Conservation (phyloP, 495 filamentous ascomycete genomes). For the Hypoxylon lenormandii region DNA sequence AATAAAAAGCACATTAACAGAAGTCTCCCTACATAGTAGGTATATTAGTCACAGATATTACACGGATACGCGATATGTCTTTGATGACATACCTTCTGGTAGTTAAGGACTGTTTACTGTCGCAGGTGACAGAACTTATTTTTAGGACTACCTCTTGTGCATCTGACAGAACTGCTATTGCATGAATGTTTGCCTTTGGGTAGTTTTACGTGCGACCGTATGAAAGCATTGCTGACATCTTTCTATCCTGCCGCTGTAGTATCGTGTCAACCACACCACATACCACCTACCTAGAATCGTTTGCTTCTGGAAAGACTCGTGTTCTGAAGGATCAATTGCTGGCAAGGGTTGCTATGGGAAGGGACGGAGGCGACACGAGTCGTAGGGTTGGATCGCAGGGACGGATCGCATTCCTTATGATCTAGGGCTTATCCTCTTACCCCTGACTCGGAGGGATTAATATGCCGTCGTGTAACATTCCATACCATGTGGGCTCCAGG, state of each 20-base stretch:
- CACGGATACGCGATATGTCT: neutral
- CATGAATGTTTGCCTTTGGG: conserved; percentile 16
- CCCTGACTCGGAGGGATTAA: conserved; percentile 50
- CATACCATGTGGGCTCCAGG: conserved; percentile 39
- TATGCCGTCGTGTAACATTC: conserved; percentile 44
- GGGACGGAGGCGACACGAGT: conserved; percentile 27
- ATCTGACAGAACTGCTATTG: conserved; percentile 22
- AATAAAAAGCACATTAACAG: conserved; percentile 13
- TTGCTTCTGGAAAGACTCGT: conserved; percentile 12
- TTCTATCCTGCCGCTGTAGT: conserved; percentile 5
- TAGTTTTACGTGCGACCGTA: conserved; percentile 7
- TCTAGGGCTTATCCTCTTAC: conserved; percentile 49
- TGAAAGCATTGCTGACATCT: conserved; percentile 33
- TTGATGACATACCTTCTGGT: neutral
- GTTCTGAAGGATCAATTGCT: conserved; percentile 17
- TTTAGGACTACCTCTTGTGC: conserved; percentile 26
- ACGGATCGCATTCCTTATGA: conserved; percentile 45
- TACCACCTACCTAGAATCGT: conserved; percentile 9
- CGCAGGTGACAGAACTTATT: conserved; percentile 22
- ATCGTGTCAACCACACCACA: conserved; percentile 14
- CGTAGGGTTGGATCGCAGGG: conserved; percentile 41
- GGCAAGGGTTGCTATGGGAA: conserved; percentile 2
- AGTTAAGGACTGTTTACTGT: neutral
- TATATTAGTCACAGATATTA: conserved; percentile 6
- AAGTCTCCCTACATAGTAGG: neutral